These are phyloP conservation scores for Aspergillus kassunensis DNA, from an alignment of 495 filamentous ascomycete species.

Conservation along the genomic window DNA sequence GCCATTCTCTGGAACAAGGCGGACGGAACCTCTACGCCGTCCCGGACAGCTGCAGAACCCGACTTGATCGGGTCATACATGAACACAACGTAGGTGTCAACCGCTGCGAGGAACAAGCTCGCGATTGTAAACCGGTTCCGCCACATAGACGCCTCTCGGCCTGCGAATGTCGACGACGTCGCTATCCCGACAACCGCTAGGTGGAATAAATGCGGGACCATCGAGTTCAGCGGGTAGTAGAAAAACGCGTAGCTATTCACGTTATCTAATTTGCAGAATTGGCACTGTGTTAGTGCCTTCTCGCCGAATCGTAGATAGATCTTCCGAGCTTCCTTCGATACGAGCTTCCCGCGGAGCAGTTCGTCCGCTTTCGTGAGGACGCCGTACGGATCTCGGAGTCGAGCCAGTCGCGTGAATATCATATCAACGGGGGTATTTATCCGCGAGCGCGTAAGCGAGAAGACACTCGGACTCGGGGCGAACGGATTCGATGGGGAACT, in stretches of 20 bases:
- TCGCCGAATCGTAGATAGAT: conserved; percentile 83
- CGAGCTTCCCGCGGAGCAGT: conserved; percentile 62
- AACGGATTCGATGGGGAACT: conserved; percentile 68
- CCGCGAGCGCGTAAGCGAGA: conserved; percentile 70
- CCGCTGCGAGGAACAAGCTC: conserved; percentile 51
- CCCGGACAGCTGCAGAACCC: conserved; percentile 31
- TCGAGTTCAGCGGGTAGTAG: conserved; percentile 63
- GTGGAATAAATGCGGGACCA: conserved; percentile 75
- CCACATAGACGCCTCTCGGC: conserved; percentile 60
- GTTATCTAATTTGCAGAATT: conserved; percentile 77
- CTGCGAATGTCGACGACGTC: conserved; percentile 51
- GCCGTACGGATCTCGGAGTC: conserved; percentile 47
- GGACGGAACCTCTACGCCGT: conserved; percentile 29
- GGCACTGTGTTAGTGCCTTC: conserved; percentile 63
- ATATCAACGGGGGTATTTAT: conserved; percentile 81
- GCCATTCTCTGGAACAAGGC: conserved; percentile 66
- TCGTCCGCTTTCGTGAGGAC: conserved; percentile 58
- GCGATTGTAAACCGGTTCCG: conserved; percentile 63
- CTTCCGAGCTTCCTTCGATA: conserved; percentile 64
- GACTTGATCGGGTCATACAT: conserved; percentile 61
- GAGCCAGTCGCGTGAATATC: conserved; percentile 73
- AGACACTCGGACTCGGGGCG: conserved; percentile 65
- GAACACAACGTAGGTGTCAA: conserved; percentile 59
- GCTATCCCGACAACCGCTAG: conserved; percentile 63
- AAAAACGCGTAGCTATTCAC: conserved; percentile 72